Base-by-base conservation (phyloP, 208 protist species). In the Phytomonas francai region DNA sequence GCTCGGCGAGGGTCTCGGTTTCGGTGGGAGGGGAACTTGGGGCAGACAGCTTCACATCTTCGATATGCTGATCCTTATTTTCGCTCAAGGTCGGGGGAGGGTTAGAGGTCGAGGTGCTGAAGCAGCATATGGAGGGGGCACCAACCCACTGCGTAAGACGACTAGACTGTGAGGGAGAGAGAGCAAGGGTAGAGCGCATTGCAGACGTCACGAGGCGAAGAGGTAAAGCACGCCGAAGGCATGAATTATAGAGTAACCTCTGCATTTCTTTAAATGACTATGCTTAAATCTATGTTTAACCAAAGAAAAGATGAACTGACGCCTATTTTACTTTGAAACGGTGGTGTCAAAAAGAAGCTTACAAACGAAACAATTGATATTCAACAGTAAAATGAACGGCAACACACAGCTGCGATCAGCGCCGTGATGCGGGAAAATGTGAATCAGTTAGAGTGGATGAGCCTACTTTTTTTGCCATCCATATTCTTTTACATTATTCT, bases 1-100 rank as follows among this genome's bases (percentile, higher is more conserved):
- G 72, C 51, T 84, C 59, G 29, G 59, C 62, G 22, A 89, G 32
- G 7, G 78, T 57, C 3, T 76, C 64, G 8, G 67, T 39, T 14
- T 39, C 54, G 64, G 30, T 32, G 31, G 62, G 27, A 16, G 54
- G 31, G 30, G 30, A 16, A 22, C 71, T 32, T 25, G 65, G 34
- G 22, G 65, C 63, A 39, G 69, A 9, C 25, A 63, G 33, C 22
- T 30, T 49, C 5, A 59, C 56, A 3, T 9, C n/a, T 22, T 12
- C 63, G 59, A 29, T 30, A 27, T 32, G 4, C 58, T 25, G 3
- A 45, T 56, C 60, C 27, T 60, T 19, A 36, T 12, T 39, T 39
- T 16, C 22, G n/a, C 6, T 12, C 9, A 19, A 32, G n/a, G 45
- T 34, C 30, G 1, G 30, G 42, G 64, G 19, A 58, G 28, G 11